These are phyloP conservation scores for Magnusiomyces magnusii DNA, from an alignment of 1,139 yeast species.

Conservation along the genomic window DNA sequence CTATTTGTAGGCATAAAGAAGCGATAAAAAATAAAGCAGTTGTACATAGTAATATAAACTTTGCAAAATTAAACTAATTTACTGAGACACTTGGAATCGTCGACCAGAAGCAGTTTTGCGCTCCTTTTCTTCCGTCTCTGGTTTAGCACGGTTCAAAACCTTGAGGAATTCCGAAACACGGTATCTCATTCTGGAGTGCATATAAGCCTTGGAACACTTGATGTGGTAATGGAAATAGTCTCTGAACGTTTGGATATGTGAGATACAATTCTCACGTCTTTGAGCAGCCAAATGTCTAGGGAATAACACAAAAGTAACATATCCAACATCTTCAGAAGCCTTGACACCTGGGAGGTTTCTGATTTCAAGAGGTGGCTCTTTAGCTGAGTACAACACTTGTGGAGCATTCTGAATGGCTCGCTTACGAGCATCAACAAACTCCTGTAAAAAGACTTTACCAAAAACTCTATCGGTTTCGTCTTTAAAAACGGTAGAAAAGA, in stretches of 20 bases:
- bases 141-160: slow-evolving; percentile 94
- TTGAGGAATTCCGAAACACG: slow-evolving; percentile 90
- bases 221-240: slow-evolving; percentile 98
- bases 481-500: slow-evolving; percentile 87
- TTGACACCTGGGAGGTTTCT: slow-evolving; percentile 35
- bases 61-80: neutral
- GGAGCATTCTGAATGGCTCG: slow-evolving; percentile 98
- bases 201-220: slow-evolving; percentile 95
- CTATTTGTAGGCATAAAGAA: neutral
- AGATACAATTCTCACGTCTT: slow-evolving; percentile 73
- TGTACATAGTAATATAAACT: neutral
- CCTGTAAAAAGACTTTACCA: slow-evolving; percentile 93
- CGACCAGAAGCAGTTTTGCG: slow-evolving; percentile 83
- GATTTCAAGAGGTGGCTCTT: slow-evolving; percentile 91
- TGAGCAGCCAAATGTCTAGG: slow-evolving; percentile 69
- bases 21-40: neutral
- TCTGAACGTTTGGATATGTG: slow-evolving; percentile 86
- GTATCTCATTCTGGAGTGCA: slow-evolving; percentile 97
- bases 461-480: slow-evolving; percentile 96
- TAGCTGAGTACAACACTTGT: slow-evolving; percentile 85
- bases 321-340: slow-evolving; percentile 34
- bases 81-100: slow-evolving; percentile 44
- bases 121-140: slow-evolving; percentile 78
- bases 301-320: slow-evolving; percentile 44
- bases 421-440: slow-evolving; percentile 94